Percentiles rank a stretch among this genome's conserved stretches.
These are phyloP conservation scores for Brasilioporus rufonigricans DNA, from an alignment of 768 basidiomycete genomes.

Conservation along the genomic window DNA sequence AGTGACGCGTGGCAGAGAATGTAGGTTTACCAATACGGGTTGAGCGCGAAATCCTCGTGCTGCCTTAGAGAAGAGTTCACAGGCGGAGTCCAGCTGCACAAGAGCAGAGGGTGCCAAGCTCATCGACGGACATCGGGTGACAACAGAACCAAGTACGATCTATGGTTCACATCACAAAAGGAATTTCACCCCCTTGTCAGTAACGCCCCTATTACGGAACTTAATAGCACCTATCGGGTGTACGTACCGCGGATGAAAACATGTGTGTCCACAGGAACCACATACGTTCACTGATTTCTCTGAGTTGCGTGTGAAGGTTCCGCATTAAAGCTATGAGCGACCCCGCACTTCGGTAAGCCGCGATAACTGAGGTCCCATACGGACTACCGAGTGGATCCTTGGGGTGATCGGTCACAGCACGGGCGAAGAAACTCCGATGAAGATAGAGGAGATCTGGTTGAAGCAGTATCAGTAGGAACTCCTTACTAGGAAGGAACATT, in stretches of 20 bases:
- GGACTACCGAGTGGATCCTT: constrained; percentile 72
- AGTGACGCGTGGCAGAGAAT: background rate
- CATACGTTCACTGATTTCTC: constrained; percentile 60
- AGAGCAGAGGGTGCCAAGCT: constrained; percentile 74
- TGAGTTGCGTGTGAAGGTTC: constrained; percentile 62
- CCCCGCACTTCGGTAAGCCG: constrained; percentile 71
- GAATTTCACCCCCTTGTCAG: constrained; percentile 16
- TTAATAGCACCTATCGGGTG: background rate
- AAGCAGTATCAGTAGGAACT: constrained; percentile 15
- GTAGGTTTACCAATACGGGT: constrained; percentile 55
- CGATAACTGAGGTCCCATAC: constrained; percentile 70
- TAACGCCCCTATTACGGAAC: constrained; percentile 9
- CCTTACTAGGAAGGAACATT: background rate
- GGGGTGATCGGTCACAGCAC: constrained; percentile 69
- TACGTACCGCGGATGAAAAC: constrained; percentile 62
- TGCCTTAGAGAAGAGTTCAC: constrained; percentile 69
- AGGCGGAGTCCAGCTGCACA: constrained; percentile 70
- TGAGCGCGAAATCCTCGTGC: constrained; percentile 63
- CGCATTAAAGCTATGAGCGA: constrained; percentile 70
- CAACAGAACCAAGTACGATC: constrained; percentile 74
- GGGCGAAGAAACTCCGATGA: constrained; percentile 71
- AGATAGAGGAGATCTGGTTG: constrained; percentile 61
- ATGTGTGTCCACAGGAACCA: constrained; percentile 52
- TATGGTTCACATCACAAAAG: constrained; percentile 5
- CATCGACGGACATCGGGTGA: constrained; percentile 77